A percentile compares a stretch with the other conserved stretches of the same genome.
Evolutionary conservation across 164 flowering plant genomes (phyloP).

Genomic region (Echeveria elegans): DNA sequence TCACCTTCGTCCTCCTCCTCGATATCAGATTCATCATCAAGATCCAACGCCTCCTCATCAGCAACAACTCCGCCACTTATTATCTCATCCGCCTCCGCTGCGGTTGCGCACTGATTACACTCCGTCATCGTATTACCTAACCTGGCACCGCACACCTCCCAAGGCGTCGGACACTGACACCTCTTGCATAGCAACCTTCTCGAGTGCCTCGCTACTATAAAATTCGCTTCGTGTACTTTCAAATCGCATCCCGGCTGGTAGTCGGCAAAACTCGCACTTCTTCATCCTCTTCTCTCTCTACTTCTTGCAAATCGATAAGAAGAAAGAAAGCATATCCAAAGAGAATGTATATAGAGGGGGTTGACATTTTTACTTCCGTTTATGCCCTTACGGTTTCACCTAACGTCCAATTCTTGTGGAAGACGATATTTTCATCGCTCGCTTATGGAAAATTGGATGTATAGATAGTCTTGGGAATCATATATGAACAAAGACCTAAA

Average conservation of each 20-base stretch:
- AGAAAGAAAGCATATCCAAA: neutral
- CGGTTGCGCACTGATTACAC: conserved; percentile 24
- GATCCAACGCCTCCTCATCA: neutral
- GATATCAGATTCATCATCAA: neutral
- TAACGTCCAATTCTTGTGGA: too few relatives aligned
- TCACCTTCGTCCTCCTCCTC: neutral
- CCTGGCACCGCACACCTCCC: conserved; percentile 29
- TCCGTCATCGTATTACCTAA: conserved; percentile 22
- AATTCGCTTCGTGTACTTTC: conserved; percentile 37
- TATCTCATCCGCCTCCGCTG: neutral
- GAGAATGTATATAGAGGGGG: neutral
- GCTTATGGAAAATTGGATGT: too few relatives aligned
- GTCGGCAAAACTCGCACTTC: conserved; percentile 33
- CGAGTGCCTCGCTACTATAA: conserved; percentile 34
- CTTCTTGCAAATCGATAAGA: too few relatives aligned
- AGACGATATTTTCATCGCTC: too few relatives aligned
- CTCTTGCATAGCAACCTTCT: conserved; percentile 32
- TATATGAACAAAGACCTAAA: too few relatives aligned
- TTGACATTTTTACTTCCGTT: too few relatives aligned
- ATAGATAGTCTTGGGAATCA: too few relatives aligned
- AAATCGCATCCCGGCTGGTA: conserved; percentile 31
- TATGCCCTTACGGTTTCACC: too few relatives aligned
- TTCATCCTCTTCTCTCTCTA: conserved; percentile 14
- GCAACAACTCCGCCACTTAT: neutral
- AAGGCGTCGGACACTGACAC: conserved; percentile 32